Evolutionary conservation across 2,329 filamentous ascomycete genomes (phyloP).

Genomic region (Alternaria sp.): DNA sequence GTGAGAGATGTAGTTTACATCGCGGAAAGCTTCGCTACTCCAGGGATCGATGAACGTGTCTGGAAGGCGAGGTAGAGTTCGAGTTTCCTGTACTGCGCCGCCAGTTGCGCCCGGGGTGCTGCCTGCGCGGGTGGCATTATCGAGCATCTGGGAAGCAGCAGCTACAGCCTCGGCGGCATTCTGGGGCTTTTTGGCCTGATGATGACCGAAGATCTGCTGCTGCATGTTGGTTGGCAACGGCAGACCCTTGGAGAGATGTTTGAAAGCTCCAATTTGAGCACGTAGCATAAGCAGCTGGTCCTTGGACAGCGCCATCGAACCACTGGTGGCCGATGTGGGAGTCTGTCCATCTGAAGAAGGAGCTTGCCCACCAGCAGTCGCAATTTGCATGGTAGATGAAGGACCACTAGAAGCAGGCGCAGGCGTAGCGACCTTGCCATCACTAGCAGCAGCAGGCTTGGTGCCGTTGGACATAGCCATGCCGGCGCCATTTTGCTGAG

Average conservation of each 20-base stretch:
- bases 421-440: slow-evolving; percentile 33
- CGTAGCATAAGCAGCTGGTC: slow-evolving; percentile 82
- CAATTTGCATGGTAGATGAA: slow-evolving; percentile 34
- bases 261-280: slow-evolving; percentile 91
- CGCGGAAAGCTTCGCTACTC: slow-evolving; percentile 56
- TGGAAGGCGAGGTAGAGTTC: slow-evolving; percentile 51
- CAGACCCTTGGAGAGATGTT: slow-evolving; percentile 85
- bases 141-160: slow-evolving; percentile 60
- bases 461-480: slow-evolving; percentile 58
- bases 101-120: slow-evolving; percentile 50
- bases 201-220: slow-evolving; percentile 81
- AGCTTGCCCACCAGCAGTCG: slow-evolving; percentile 36
- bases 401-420: slow-evolving; percentile 34
- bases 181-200: slow-evolving; percentile 64
- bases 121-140: slow-evolving; percentile 57
- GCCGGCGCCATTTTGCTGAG: slow-evolving; percentile 61
- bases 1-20: slow-evolving; percentile 84
- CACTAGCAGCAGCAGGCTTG: slow-evolving; percentile 40
- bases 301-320: slow-evolving; percentile 49
- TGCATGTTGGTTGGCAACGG: slow-evolving; percentile 82
- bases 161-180: slow-evolving; percentile 52
- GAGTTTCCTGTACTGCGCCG: slow-evolving; percentile 45
- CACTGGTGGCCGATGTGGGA: slow-evolving; percentile 40
- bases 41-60: slow-evolving; percentile 63
- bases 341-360: slow-evolving; percentile 53